Conservation (phyloP, 176 grass and related monocot species). For the Oryza punctata region DNA sequence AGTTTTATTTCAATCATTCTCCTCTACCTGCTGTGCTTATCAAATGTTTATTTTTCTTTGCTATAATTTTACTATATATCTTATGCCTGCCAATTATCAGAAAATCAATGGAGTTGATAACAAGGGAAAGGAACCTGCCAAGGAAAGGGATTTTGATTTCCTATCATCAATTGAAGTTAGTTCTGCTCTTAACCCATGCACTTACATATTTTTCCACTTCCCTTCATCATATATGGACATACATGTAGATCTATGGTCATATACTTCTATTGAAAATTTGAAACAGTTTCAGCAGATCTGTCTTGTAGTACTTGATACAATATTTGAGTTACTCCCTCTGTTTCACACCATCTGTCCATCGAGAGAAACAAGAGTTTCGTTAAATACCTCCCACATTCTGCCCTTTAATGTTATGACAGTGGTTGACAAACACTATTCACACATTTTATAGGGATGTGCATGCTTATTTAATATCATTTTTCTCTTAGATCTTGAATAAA, state of each 20-base stretch:
- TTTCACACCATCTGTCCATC: neutral
- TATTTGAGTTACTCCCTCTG: neutral
- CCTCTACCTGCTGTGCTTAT: neutral
- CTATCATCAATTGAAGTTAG: constrained; percentile 92
- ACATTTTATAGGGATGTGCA: neutral
- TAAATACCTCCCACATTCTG: neutral
- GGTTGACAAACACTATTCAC: neutral
- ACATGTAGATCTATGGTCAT: constrained; percentile 5
- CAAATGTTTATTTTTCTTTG: neutral
- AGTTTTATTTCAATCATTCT: neutral
- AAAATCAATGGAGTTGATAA: constrained; percentile 79
- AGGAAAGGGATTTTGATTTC: constrained; percentile 92
- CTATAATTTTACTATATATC: constrained; percentile 20
- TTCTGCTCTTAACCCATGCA: constrained; percentile 27
- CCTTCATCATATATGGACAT: constrained; percentile 27
- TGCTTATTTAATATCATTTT: neutral
- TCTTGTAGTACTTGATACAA: neutral
- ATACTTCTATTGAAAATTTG: neutral
- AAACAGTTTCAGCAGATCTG: neutral
- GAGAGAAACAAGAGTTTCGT: neutral
- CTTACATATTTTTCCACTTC: constrained; percentile 22
- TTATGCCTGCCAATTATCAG: constrained; percentile 43
- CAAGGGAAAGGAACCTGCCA: constrained; percentile 79
- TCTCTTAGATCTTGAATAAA: neutral
- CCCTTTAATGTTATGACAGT: neutral